Percentiles rank a stretch among this genome's conserved stretches.
Conservation (phyloP, 2,329 filamentous ascomycete species). For the Colletotrichum incanum region DNA sequence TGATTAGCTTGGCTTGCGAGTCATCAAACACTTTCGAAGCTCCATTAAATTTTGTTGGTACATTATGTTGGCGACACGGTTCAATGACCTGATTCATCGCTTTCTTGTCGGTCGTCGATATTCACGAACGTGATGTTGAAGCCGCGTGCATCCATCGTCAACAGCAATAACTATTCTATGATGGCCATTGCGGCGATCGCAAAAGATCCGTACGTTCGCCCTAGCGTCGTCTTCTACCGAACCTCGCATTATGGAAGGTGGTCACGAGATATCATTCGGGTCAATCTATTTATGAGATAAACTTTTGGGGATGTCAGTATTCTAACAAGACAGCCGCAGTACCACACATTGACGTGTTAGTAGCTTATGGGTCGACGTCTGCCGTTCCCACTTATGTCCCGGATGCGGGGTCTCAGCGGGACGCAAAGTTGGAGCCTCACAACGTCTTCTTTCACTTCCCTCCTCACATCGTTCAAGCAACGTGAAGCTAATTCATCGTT, state of each 20-base stretch:
- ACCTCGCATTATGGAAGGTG: background rate
- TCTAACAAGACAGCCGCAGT: background rate
- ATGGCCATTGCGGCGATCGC: background rate
- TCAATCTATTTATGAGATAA: background rate
- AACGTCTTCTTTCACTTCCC: background rate
- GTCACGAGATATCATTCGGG: slow-evolving; percentile 11
- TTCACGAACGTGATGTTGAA: background rate
- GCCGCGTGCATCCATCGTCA: background rate
- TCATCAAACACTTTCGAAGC: too few species aligned
- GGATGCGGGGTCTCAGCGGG: slow-evolving; percentile 10
- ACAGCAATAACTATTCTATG: background rate
- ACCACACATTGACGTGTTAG: background rate
- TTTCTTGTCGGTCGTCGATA: background rate
- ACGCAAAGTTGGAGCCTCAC: slow-evolving; percentile 15
- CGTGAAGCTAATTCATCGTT: background rate
- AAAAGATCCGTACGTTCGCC: background rate
- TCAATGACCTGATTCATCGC: background rate
- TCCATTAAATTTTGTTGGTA: background rate
- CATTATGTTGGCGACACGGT: background rate
- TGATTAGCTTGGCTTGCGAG: too few species aligned
- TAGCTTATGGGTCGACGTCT: background rate
- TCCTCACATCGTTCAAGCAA: background rate
- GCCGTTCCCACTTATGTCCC: slow-evolving; percentile 13
- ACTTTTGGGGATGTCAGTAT: background rate
- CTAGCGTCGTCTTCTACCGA: background rate